A percentile compares a stretch with the other conserved stretches of the same genome.
Evolutionary conservation across 331 rosid species (phyloP).

Genomic region (Prunus yedoensis): DNA sequence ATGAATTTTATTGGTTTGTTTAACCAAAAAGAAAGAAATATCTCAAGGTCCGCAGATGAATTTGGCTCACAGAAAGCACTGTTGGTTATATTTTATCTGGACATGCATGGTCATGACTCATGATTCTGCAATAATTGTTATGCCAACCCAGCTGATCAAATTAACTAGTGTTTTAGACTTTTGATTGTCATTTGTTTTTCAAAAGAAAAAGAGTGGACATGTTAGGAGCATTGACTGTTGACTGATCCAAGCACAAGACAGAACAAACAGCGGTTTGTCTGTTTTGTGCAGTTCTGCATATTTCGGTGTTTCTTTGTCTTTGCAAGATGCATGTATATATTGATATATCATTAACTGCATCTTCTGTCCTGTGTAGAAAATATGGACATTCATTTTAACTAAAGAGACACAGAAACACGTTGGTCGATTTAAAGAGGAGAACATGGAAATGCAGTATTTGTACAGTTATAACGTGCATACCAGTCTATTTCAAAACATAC

Average conservation of each 20-base stretch:
- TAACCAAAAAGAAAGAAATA: not conserved
- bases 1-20: constrained; percentile 3
- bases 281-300: constrained; percentile 16
- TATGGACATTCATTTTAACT: too few relatives aligned
- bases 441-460: not conserved
- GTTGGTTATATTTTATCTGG: not conserved
- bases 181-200: not conserved
- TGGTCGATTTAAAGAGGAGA: not conserved
- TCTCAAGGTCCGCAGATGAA: not conserved
- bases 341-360: not conserved
- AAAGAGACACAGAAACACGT: not conserved
- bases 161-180: not conserved
- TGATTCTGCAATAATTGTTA: constrained; percentile 40
- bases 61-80: not conserved
- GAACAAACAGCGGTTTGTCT: not conserved
- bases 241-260: constrained; percentile 20
- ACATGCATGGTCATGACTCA: constrained; percentile 34
- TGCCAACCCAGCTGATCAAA: constrained; percentile 32
- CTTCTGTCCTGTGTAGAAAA: too few relatives aligned
- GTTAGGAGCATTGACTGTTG: constrained; percentile 29
- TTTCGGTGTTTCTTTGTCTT: constrained; percentile 19
- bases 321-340: constrained; percentile 20
- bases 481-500: too few relatives aligned
- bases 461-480: too few relatives aligned
- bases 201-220: constrained; percentile 10